These are phyloP conservation scores for Pseudonitzschia delicatissima DNA, from an alignment of 108 stramenopile species.

Conservation along the genomic window DNA sequence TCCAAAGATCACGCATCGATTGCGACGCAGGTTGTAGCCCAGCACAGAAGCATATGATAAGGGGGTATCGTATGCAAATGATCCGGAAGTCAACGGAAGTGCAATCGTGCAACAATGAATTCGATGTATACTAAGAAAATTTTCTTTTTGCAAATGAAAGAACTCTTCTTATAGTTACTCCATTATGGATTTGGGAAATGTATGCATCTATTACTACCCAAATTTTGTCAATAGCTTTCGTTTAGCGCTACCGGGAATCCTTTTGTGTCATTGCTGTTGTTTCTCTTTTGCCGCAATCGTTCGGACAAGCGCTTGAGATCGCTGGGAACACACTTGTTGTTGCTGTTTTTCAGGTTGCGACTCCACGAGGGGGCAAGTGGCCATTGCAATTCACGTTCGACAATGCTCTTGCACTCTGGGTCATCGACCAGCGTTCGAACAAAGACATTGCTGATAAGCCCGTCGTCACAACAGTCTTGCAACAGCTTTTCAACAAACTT, in stretches of 20 bases:
- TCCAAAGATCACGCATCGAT: slow-evolving; percentile 19
- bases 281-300: background rate
- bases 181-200: too few relatives aligned
- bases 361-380: slow-evolving; percentile 57
- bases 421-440: slow-evolving; percentile 38
- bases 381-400: slow-evolving; percentile 41
- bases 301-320: background rate
- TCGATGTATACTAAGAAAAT: too few relatives aligned
- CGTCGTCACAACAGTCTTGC: slow-evolving; percentile 61
- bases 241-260: too few relatives aligned
- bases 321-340: background rate
- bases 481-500: slow-evolving; percentile 42
- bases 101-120: too few relatives aligned
- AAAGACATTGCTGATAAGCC: slow-evolving; percentile 50
- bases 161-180: too few relatives aligned
- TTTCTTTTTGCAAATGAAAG: too few relatives aligned
- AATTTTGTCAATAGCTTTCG: too few relatives aligned
- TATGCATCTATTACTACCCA: too few relatives aligned
- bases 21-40: slow-evolving; percentile 22
- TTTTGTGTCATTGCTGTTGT: background rate
- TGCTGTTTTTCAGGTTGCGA: slow-evolving; percentile 41
- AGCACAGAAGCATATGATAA: slow-evolving; percentile 16
- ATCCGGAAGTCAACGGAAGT: too few relatives aligned
- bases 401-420: slow-evolving; percentile 39
- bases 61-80: background rate